Conservation (phyloP, 768 basidiomycete species). For the Suillus decipiens region DNA sequence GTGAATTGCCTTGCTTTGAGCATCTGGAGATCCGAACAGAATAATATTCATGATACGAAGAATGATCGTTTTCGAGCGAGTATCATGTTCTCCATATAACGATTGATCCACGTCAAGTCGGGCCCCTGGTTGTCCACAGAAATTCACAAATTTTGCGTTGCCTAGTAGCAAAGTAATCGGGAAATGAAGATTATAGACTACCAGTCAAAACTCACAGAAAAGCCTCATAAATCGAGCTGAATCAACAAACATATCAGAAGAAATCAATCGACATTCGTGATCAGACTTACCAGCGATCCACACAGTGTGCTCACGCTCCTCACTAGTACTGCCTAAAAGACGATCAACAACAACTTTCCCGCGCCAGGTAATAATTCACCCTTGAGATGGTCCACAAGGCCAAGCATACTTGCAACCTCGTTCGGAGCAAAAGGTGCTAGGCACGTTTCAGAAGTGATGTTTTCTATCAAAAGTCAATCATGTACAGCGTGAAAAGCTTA, state of each 20-base stretch:
- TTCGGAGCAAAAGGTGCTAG: constrained; percentile 38
- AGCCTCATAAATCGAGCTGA: constrained; percentile 46
- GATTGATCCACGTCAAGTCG: constrained; percentile 34
- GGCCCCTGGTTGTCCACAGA: constrained; percentile 38
- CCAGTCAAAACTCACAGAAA: constrained; percentile 33
- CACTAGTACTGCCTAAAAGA: neutral
- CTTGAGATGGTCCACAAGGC: constrained; percentile 31
- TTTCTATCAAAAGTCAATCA: constrained; percentile 29
- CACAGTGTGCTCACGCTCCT: constrained; percentile 8
- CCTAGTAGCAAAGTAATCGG: constrained; percentile 19
- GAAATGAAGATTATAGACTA: neutral
- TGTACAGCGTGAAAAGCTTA: neutral
- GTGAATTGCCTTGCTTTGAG: constrained; percentile 43
- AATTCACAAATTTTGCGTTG: constrained; percentile 35
- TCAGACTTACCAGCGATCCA: constrained; percentile 9
- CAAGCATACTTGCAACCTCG: constrained; percentile 39
- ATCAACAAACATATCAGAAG: neutral
- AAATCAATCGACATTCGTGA: neutral
- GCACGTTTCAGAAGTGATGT: constrained; percentile 38
- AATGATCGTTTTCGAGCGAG: constrained; percentile 30
- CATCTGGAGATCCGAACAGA: constrained; percentile 47
- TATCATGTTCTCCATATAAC: constrained; percentile 16
- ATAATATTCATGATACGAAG: constrained; percentile 38
- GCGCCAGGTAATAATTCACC: constrained; percentile 26
- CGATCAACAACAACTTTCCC: neutral